These are phyloP conservation scores for Symbiodinium pilosum DNA, from an alignment of 73 alveolate species.

Conservation along the genomic window DNA sequence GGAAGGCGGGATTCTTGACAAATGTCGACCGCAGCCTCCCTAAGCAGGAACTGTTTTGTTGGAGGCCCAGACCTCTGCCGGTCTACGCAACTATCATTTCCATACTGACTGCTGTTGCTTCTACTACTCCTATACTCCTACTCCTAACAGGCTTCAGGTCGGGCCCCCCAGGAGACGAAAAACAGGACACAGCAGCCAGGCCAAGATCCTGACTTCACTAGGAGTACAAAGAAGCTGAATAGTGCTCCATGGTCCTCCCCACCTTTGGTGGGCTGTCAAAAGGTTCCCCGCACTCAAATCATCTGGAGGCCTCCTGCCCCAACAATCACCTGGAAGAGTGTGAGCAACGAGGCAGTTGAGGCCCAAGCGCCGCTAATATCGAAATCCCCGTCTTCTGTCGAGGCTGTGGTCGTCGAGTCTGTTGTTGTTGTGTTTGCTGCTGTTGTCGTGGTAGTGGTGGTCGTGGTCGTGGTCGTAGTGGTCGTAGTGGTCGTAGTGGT, in stretches of 20 bases:
- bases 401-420: background rate
- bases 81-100: background rate
- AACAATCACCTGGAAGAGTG: background rate
- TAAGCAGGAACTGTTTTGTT: background rate
- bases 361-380: background rate
- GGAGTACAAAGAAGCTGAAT: background rate
- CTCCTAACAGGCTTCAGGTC: too few species aligned
- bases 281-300: background rate
- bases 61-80: background rate
- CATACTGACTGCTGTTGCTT: too few species aligned
- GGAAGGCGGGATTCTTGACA: background rate
- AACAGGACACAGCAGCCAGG: background rate
- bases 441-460: background rate
- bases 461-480: background rate
- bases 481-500: background rate
- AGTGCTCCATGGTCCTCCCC: background rate
- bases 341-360: background rate
- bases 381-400: background rate
- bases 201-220: background rate
- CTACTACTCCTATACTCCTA: too few species aligned
- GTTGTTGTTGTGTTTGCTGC: background rate
- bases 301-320: background rate
- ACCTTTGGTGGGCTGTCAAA: background rate
- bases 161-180: background rate
- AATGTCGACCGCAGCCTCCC: slow-evolving; percentile 3